A percentile compares a stretch with the other conserved stretches of the same genome.
These are phyloP conservation scores for Climacium dendroides DNA, from an alignment of 225 moss, liverwort and hornwort species.

Conservation along the genomic window DNA sequence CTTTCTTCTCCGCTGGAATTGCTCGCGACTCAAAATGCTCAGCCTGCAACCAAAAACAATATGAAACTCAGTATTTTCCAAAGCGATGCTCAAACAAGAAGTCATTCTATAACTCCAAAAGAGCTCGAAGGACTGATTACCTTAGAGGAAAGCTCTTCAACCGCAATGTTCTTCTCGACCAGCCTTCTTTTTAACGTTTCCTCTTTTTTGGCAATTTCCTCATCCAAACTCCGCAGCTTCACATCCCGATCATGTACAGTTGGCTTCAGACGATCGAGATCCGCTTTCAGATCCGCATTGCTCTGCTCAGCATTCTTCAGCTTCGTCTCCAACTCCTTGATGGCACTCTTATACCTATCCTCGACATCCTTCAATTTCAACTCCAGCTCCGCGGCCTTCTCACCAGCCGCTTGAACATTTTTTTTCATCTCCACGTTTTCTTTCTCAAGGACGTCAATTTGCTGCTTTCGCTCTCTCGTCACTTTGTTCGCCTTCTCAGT, in stretches of 20 bases:
- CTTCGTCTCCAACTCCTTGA: slow-evolving; percentile 10
- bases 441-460: slow-evolving; percentile 12
- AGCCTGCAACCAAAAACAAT: slow-evolving; percentile 2
- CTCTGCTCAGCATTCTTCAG: not conserved
- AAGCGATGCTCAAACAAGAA: not conserved
- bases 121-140: not conserved
- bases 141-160: slow-evolving; percentile 28
- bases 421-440: slow-evolving; percentile 3
- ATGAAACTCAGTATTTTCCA: not conserved
- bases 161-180: slow-evolving; percentile 10
- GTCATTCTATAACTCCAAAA: not conserved
- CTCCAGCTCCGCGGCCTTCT: slow-evolving; percentile 34
- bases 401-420: slow-evolving; percentile 14
- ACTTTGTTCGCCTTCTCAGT: slow-evolving; percentile 43
- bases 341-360: not conserved
- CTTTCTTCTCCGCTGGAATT: slow-evolving; percentile 54
- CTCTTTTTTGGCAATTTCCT: slow-evolving; percentile 6
- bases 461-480: slow-evolving; percentile 18
- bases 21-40: slow-evolving; percentile 57
- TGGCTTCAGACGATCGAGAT: slow-evolving; percentile 13
- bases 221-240: slow-evolving; percentile 9
- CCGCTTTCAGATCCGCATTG: not conserved
- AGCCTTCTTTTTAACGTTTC: not conserved
- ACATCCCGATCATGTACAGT: slow-evolving; percentile 20
- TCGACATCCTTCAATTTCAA: slow-evolving; percentile 15